Evolutionary conservation across 2,329 filamentous ascomycete genomes (phyloP).

Genomic region (Fonsecaea erecta): DNA sequence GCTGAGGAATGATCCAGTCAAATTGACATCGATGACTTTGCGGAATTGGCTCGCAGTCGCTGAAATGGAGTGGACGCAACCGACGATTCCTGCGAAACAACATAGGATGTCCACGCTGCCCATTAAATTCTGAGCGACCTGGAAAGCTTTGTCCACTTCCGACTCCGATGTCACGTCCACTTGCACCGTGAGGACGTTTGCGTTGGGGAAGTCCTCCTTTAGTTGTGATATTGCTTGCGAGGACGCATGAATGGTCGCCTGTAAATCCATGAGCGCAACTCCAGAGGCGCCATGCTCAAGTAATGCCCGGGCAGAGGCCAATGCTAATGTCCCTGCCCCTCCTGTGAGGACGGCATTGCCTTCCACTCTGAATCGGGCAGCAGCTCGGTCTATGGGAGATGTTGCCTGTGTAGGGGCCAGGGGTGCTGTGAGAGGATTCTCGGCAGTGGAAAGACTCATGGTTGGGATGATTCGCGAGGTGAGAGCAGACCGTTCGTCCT

Average conservation of each 20-base stretch:
- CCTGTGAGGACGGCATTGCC: slow-evolving; percentile 60
- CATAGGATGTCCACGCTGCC: slow-evolving; percentile 52
- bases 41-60: slow-evolving; percentile 65
- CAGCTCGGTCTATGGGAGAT: slow-evolving; percentile 39
- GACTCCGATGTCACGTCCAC: slow-evolving; percentile 63
- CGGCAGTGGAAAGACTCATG: slow-evolving; percentile 36
- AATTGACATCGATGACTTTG: slow-evolving; percentile 71
- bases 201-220: slow-evolving; percentile 58
- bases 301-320: slow-evolving; percentile 63
- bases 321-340: slow-evolving; percentile 67
- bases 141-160: slow-evolving; percentile 52
- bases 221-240: slow-evolving; percentile 54
- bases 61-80: slow-evolving; percentile 64
- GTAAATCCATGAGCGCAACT: slow-evolving; percentile 65
- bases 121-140: slow-evolving; percentile 44
- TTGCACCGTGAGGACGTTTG: slow-evolving; percentile 55
- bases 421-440: slow-evolving; percentile 40
- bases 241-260: slow-evolving; percentile 46
- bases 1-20: slow-evolving; percentile 71
- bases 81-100: slow-evolving; percentile 72
- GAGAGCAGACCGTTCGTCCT: slow-evolving; percentile 35
- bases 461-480: slow-evolving; percentile 35
- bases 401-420: slow-evolving; percentile 37
- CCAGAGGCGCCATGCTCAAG: slow-evolving; percentile 69
- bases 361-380: slow-evolving; percentile 40